Percentiles rank a stretch among this genome's conserved stretches.
Conservation (phyloP, 176 grass and related monocot species). For the Oropetium thomaeum region DNA sequence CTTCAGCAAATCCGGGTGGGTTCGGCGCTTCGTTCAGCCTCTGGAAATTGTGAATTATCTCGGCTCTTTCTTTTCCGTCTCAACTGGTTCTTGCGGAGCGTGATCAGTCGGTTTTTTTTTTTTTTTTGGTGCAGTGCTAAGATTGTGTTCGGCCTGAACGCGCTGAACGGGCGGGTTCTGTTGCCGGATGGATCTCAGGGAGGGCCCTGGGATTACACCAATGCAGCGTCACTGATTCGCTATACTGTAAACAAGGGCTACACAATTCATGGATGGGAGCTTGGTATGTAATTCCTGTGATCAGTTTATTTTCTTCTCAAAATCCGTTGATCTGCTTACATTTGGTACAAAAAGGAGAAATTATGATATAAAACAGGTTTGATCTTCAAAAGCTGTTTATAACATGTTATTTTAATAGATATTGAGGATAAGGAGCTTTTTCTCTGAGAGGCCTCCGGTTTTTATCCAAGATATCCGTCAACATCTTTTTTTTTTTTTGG, state of each 20-base stretch:
- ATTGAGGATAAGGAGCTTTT: not conserved
- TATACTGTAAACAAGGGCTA: conserved; percentile 72
- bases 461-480: not conserved
- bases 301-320: not conserved
- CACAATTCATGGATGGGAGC: conserved; percentile 82
- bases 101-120: not conserved
- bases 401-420: not conserved
- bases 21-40: not conserved
- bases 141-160: conserved; percentile 81
- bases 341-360: not conserved
- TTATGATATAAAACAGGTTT: not conserved
- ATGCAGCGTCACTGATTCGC: conserved; percentile 69
- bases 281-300: conserved; percentile 49
- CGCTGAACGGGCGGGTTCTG: conserved; percentile 60
- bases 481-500: not conserved
- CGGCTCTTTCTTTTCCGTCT: not conserved
- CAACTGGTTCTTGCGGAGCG: not conserved
- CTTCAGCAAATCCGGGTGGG: conserved; percentile 62
- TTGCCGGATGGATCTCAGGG: conserved; percentile 60
- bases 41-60: not conserved
- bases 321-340: not conserved
- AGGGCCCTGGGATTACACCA: conserved; percentile 81
- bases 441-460: not conserved
- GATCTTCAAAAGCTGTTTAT: too few species aligned
- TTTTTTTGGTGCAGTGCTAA: conserved; percentile 46